A percentile compares a stretch with the other conserved stretches of the same genome.
phyloP scores from a whole-genome alignment of 23 red algal species.

The Gracilaria vermiculophylla region DNA sequence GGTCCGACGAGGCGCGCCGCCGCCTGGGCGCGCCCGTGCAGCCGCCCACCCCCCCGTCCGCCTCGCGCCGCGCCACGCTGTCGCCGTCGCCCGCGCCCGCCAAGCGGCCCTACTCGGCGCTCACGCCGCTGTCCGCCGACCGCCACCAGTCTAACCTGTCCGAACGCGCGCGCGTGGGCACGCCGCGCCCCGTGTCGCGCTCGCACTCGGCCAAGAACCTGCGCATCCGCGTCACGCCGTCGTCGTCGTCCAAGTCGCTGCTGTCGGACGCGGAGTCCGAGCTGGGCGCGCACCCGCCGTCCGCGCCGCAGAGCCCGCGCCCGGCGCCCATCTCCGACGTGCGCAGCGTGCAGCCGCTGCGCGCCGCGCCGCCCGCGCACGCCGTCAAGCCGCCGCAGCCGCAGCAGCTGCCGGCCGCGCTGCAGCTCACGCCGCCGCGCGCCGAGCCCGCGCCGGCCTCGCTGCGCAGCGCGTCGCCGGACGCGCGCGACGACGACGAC shows the following conservation, averaged over 20 bases:
- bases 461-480: no score
- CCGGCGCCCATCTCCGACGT: no score
- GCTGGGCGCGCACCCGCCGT: background rate
- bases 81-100: background rate
- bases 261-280: constrained; percentile 61
- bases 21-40: background rate
- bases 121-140: background rate
- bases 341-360: background rate
- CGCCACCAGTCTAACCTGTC: constrained; percentile 38
- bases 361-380: no score
- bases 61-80: background rate
- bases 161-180: constrained; percentile 22
- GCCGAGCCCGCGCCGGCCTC: background rate
- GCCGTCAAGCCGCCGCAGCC: background rate
- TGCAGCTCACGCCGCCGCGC: background rate
- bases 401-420: background rate
- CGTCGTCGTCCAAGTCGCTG: constrained; percentile 50
- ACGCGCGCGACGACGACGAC: background rate
- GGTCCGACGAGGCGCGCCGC: constrained; percentile 69
- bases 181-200: constrained; percentile 15
- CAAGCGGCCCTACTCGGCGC: no score
- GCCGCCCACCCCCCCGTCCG: background rate
- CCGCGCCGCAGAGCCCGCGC: background rate
- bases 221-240: constrained; percentile 53
- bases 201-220: constrained; percentile 71